Percentiles rank a stretch among this genome's conserved stretches.
phyloP scores from a whole-genome alignment of 257 asterid species.

The Hygrophila difformis region DNA sequence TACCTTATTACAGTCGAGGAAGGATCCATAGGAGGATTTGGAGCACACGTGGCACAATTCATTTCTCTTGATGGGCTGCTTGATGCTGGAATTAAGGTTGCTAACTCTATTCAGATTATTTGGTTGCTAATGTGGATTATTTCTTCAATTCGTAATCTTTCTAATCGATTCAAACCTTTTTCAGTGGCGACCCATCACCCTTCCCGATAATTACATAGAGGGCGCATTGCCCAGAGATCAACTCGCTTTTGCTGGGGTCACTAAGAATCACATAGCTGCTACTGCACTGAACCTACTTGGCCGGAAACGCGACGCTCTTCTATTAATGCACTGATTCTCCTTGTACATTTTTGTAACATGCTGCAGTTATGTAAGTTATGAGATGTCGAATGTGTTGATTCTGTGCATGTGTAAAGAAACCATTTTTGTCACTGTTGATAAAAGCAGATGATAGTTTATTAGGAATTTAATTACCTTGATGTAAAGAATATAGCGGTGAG shows the following conservation, averaged over 20 bases:
- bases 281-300: slow-evolving; percentile 81
- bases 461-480: too few relatives aligned
- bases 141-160: too few relatives aligned
- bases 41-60: slow-evolving; percentile 81
- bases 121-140: background rate
- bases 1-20: slow-evolving; percentile 76
- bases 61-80: slow-evolving; percentile 72
- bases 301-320: slow-evolving; percentile 77
- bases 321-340: slow-evolving; percentile 35
- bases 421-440: too few relatives aligned
- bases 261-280: slow-evolving; percentile 85
- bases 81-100: slow-evolving; percentile 79
- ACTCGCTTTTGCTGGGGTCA: slow-evolving; percentile 61
- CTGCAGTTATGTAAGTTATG: background rate
- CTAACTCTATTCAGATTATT: slow-evolving; percentile 12
- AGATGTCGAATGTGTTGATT: slow-evolving; percentile 9
- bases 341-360: too few relatives aligned
- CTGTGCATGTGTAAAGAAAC: background rate
- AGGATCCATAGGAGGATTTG: slow-evolving; percentile 82
- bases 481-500: too few relatives aligned
- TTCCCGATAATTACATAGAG: slow-evolving; percentile 78
- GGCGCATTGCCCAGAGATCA: slow-evolving; percentile 54
- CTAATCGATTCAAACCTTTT: too few relatives aligned
- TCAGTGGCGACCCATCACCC: slow-evolving; percentile 88
- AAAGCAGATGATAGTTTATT: too few relatives aligned